Percentiles rank a stretch among this genome's conserved stretches.
Conservation (phyloP, 1,139 yeast species). For the Saccharomyces pastorianus region DNA sequence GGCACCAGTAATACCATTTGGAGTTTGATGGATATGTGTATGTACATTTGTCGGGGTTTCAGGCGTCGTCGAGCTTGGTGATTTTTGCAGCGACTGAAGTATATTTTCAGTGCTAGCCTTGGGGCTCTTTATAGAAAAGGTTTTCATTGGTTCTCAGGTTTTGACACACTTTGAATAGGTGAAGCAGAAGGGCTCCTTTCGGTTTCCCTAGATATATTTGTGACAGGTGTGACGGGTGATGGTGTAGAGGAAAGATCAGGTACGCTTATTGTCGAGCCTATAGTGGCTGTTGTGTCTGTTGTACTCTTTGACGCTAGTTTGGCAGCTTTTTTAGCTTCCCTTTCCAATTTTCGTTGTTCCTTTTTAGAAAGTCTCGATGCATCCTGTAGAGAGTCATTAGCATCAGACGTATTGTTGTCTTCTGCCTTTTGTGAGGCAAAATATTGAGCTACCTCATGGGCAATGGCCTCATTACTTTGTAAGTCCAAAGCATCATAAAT, state of each 20-base stretch:
- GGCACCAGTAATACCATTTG: conserved; percentile 28
- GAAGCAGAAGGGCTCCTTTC: conserved; percentile 1
- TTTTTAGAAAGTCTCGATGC: conserved; percentile 27
- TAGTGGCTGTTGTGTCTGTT: not conserved
- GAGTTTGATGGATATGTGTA: conserved; percentile 28
- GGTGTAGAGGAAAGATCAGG: not conserved
- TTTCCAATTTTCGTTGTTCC: conserved; percentile 29
- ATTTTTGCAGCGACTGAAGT: conserved; percentile 5
- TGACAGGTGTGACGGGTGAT: conserved; percentile 6
- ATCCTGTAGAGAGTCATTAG: conserved; percentile 6
- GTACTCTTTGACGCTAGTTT: conserved; percentile 26
- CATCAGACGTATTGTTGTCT: conserved; percentile 17
- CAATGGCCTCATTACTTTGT: conserved; percentile 46
- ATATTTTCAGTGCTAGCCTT: conserved; percentile 3
- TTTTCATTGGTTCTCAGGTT: not conserved
- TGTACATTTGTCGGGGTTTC: conserved; percentile 15
- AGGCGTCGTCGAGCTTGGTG: conserved; percentile 1
- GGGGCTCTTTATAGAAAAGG: conserved; percentile 9
- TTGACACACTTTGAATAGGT: not conserved
- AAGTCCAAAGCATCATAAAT: conserved; percentile 62
- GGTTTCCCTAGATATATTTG: conserved; percentile 3
- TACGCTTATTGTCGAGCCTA: not conserved
- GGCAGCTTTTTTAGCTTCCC: conserved; percentile 32
- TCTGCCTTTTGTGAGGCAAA: conserved; percentile 32
- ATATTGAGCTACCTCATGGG: conserved; percentile 39